Conservation (phyloP, 305 asterid species). For the Fraxinus dipetala region DNA sequence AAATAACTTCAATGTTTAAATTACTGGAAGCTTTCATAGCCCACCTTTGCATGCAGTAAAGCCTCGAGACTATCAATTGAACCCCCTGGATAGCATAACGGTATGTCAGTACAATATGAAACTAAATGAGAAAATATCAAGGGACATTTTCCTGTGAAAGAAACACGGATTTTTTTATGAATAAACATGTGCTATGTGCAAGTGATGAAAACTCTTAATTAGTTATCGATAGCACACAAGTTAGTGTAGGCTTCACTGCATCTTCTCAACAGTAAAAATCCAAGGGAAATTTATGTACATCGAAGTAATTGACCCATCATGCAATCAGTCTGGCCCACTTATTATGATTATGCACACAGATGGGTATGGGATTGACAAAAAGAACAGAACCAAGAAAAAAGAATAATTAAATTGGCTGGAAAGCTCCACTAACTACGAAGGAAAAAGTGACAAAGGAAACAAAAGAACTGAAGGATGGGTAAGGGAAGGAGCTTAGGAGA, state of each 20-base stretch:
- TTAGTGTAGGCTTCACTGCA: not conserved
- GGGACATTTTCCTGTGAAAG: slow-evolving; percentile 11
- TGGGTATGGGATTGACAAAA: not conserved
- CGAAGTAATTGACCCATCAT: not conserved
- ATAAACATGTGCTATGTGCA: slow-evolving; percentile 5
- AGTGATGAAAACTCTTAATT: not conserved
- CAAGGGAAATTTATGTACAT: not conserved
- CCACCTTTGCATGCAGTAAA: slow-evolving; percentile 84
- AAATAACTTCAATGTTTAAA: slow-evolving; percentile 12
- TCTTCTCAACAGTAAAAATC: not conserved
- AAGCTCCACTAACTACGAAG: not conserved
- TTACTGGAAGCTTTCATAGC: slow-evolving; percentile 23
- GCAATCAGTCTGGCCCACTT: not conserved
- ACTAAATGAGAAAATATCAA: slow-evolving; percentile 21
- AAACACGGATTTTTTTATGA: slow-evolving; percentile 1
- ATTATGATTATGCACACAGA: not conserved
- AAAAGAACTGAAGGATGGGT: not conserved
- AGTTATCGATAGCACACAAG: not conserved
- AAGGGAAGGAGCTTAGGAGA: slow-evolving; percentile 12
- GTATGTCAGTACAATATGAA: slow-evolving; percentile 16
- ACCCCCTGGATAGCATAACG: slow-evolving; percentile 57
- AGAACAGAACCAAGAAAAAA: not conserved
- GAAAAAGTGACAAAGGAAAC: not conserved
- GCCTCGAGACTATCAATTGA: slow-evolving; percentile 85
- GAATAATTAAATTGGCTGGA: not conserved